phyloP scores from a whole-genome alignment of 2,329 filamentous ascomycete genomes.

The Alternaria rosae region DNA sequence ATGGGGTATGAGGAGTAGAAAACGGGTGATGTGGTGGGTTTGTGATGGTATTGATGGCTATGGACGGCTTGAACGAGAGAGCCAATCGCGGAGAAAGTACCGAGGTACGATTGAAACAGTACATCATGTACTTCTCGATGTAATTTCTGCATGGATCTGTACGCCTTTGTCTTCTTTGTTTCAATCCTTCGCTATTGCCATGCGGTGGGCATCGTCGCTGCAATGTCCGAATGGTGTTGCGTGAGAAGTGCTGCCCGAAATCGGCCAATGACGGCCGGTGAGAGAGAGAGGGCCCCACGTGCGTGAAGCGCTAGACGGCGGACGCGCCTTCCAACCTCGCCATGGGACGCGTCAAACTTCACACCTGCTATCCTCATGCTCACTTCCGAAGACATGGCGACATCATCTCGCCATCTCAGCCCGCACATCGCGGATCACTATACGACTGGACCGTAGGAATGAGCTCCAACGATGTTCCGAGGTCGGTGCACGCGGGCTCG shows the following conservation, averaged over 20 bases:
- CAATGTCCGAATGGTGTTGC: too few species aligned
- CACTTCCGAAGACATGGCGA: not conserved
- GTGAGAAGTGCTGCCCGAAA: too few species aligned
- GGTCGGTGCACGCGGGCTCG: not conserved
- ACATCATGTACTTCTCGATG: not conserved
- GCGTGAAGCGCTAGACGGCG: not conserved
- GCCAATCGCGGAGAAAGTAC: not conserved
- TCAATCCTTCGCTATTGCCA: not conserved
- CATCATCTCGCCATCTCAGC: not conserved
- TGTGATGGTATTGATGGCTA: not conserved
- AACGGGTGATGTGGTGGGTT: not conserved
- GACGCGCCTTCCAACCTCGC: not conserved
- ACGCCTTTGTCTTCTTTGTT: not conserved
- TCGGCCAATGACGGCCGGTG: not conserved
- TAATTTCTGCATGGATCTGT: not conserved
- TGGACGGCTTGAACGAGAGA: not conserved
- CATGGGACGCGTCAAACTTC: not conserved
- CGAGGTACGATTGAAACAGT: conserved; percentile 1
- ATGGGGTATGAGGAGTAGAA: not conserved
- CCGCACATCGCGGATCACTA: accelerated
- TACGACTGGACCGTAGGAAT: not conserved
- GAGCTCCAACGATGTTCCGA: not conserved
- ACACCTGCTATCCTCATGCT: not conserved
- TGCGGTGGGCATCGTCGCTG: not conserved
- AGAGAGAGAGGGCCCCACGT: not conserved